phyloP scores from a whole-genome alignment of 176 grass and related monocot genomes.

The Zizania latifolia region DNA sequence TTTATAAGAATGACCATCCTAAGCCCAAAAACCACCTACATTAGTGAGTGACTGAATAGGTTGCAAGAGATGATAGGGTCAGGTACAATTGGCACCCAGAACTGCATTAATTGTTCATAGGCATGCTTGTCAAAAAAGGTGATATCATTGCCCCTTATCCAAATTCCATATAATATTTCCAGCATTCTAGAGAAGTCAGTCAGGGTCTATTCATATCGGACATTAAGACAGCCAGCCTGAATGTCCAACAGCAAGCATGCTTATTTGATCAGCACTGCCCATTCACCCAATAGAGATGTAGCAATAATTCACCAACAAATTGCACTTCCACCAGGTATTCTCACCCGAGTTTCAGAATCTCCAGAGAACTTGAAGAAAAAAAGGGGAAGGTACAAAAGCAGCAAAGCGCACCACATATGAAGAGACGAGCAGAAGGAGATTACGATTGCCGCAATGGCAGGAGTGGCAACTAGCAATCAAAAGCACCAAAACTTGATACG shows the following conservation, averaged over 20 bases:
- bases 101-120: too few relatives aligned
- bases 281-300: neutral
- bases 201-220: too few relatives aligned
- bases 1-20: constrained; percentile 4
- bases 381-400: neutral
- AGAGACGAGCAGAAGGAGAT: neutral
- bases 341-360: neutral
- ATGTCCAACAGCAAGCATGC: too few relatives aligned
- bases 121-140: neutral
- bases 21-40: neutral
- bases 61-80: neutral
- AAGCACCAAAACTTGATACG: neutral
- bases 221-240: too few relatives aligned
- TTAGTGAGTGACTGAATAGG: neutral
- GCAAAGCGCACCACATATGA: neutral
- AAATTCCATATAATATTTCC: neutral
- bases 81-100: neutral
- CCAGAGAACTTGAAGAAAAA: too few relatives aligned
- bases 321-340: neutral
- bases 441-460: neutral
- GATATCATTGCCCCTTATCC: neutral
- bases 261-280: too few relatives aligned
- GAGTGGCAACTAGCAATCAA: neutral
- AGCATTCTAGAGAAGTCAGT: too few relatives aligned
- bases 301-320: neutral